Conservation (phyloP, 164 flowering plant species). For the Dillenia turbinata region DNA sequence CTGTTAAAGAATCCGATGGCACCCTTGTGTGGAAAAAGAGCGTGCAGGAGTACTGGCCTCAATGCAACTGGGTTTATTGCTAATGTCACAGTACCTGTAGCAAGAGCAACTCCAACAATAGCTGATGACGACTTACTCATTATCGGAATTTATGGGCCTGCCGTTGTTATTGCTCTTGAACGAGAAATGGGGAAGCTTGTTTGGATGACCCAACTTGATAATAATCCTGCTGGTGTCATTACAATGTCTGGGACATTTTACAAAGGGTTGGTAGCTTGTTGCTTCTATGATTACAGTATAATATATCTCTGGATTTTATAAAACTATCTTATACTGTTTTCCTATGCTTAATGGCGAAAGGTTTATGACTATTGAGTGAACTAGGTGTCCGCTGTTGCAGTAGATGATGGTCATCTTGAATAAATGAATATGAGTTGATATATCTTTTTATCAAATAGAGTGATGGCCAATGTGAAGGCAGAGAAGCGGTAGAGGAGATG, state of each 20-base stretch:
- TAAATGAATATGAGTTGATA: too few relatives aligned
- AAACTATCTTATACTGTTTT: too few relatives aligned
- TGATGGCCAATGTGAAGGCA: too few relatives aligned
- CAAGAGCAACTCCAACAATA: conserved; percentile 39
- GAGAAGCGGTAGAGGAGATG: too few relatives aligned
- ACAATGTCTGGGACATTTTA: conserved; percentile 38
- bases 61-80: conserved; percentile 19
- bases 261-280: conserved; percentile 20
- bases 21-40: conserved; percentile 34
- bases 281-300: too few relatives aligned
- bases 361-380: too few relatives aligned
- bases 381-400: too few relatives aligned
- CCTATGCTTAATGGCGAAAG: too few relatives aligned
- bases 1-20: conserved; percentile 34
- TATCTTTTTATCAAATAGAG: too few relatives aligned
- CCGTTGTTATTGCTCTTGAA: conserved; percentile 34
- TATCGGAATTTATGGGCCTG: conserved; percentile 47
- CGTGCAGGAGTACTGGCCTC: conserved; percentile 28
- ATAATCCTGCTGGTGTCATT: conserved; percentile 11
- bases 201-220: conserved; percentile 27
- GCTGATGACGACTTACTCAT: conserved; percentile 36
- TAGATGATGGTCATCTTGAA: too few relatives aligned
- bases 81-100: too few relatives aligned
- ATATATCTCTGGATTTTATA: too few relatives aligned
- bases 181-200: conserved; percentile 28